These are phyloP conservation scores for Aspergillus sp. DNA, from an alignment of 2,329 filamentous ascomycete genomes.

Conservation along the genomic window DNA sequence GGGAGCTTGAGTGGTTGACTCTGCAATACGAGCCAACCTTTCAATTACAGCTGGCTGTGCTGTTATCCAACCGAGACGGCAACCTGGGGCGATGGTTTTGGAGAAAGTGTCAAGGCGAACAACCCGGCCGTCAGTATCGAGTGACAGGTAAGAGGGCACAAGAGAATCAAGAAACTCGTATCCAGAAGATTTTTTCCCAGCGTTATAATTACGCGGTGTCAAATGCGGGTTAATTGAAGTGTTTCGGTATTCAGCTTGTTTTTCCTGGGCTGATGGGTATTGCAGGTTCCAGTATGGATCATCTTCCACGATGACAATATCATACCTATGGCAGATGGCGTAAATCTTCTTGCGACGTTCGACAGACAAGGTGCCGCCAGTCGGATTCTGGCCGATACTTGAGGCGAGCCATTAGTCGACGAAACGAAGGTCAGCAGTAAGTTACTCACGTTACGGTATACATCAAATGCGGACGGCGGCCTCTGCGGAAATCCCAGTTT, in stretches of 20 bases:
- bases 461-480: constrained; percentile 76
- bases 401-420: constrained; percentile 6
- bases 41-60: constrained; percentile 77
- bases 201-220: constrained; percentile 42
- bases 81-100: constrained; percentile 88
- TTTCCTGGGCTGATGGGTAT: constrained; percentile 67
- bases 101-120: constrained; percentile 90
- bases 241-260: constrained; percentile 33
- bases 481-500: constrained; percentile 75
- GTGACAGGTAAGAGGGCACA: constrained; percentile 74
- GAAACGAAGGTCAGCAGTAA: not conserved
- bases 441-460: constrained; percentile 79
- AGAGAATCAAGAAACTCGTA: constrained; percentile 80
- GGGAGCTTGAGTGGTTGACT: constrained; percentile 77
- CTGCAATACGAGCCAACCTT: constrained; percentile 70
- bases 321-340: constrained; percentile 74
- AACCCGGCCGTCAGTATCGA: constrained; percentile 85
- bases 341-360: constrained; percentile 77
- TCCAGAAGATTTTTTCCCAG: constrained; percentile 58
- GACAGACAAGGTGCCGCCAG: constrained; percentile 71
- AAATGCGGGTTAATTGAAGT: constrained; percentile 28
- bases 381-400: constrained; percentile 88
- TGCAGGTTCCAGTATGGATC: constrained; percentile 97
- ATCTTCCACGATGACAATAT: constrained; percentile 89
- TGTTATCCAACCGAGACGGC: constrained; percentile 87